Percentiles rank a stretch among this genome's conserved stretches.
phyloP scores from a whole-genome alignment of 495 filamentous ascomycete genomes.

The Podospora bellae-mahoneyi region DNA sequence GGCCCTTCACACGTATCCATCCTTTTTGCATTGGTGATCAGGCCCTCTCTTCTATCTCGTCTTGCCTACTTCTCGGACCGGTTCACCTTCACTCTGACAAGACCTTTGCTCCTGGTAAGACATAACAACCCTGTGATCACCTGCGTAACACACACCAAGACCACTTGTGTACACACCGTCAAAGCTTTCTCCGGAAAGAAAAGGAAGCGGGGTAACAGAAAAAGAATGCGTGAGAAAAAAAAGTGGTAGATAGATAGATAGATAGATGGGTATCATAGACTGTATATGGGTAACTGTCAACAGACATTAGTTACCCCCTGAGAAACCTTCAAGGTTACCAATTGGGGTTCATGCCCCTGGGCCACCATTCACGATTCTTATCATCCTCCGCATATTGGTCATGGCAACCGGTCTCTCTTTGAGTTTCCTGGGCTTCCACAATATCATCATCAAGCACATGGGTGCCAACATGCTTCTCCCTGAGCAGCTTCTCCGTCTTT shows the following conservation, averaged over 20 bases:
- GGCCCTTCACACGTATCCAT: not conserved
- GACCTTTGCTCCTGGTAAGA: not conserved
- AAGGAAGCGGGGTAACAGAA: not conserved
- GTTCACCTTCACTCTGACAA: not conserved
- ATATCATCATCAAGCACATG: not conserved
- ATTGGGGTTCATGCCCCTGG: not conserved
- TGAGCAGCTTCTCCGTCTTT: not conserved
- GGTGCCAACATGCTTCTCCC: not conserved
- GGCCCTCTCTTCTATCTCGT: not conserved
- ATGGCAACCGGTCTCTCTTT: not conserved
- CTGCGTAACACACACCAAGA: not conserved
- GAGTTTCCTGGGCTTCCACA: not conserved
- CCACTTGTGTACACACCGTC: slow-evolving; percentile 8
- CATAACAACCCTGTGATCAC: not conserved
- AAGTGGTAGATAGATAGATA: not conserved
- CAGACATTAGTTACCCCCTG: not conserved
- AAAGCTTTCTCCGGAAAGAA: slow-evolving; percentile 3
- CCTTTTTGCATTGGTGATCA: not conserved
- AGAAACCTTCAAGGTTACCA: not conserved
- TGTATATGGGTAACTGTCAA: not conserved
- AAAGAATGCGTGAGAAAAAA: not conserved
- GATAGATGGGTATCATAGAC: not conserved
- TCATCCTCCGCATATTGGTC: not conserved
- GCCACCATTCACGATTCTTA: not conserved
- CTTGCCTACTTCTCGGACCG: not conserved